Evolutionary conservation across 768 basidiomycete species (phyloP).

Genomic region (Boletus sp.): DNA sequence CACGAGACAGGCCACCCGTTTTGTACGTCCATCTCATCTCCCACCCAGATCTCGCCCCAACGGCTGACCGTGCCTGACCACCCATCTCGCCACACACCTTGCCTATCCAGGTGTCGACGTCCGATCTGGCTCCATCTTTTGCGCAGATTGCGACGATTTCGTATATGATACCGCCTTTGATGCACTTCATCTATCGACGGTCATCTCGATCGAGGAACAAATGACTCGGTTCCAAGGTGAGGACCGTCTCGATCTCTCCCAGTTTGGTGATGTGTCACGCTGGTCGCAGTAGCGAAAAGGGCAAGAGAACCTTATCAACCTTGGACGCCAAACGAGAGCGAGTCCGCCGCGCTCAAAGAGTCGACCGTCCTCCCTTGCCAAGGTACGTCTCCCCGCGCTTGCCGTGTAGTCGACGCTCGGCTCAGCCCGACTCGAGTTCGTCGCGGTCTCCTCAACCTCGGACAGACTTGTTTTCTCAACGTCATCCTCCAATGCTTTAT

Average conservation of each 20-base stretch:
- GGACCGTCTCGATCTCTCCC: not conserved
- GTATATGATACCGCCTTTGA: conserved; percentile 60
- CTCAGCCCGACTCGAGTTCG: conserved; percentile 47
- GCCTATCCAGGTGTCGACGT: conserved; percentile 62
- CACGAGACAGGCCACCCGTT: conserved; percentile 57
- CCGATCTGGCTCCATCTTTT: conserved; percentile 73
- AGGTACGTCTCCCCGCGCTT: conserved; percentile 39
- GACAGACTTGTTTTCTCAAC: conserved; percentile 93
- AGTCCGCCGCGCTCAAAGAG: conserved; percentile 46
- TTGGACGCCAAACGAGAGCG: conserved; percentile 47
- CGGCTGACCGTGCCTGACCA: not conserved
- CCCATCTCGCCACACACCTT: not conserved
- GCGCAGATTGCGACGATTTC: conserved; percentile 71
- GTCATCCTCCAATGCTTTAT: conserved; percentile 87
- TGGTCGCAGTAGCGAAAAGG: conserved; percentile 36
- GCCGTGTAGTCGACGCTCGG: not conserved
- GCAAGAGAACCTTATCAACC: conserved; percentile 46
- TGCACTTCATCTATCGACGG: conserved; percentile 40
- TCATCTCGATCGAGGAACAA: conserved; percentile 59
- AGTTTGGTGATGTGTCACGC: not conserved
- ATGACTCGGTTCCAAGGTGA: conserved; percentile 54
- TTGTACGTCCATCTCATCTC: conserved; percentile 45
- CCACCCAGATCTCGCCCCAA: not conserved
- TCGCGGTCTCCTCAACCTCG: conserved; percentile 84
- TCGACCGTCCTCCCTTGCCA: conserved; percentile 65